A percentile compares a stretch with the other conserved stretches of the same genome.
phyloP scores from a whole-genome alignment of 805 yeast species.

The Clavispora santaluciae region DNA sequence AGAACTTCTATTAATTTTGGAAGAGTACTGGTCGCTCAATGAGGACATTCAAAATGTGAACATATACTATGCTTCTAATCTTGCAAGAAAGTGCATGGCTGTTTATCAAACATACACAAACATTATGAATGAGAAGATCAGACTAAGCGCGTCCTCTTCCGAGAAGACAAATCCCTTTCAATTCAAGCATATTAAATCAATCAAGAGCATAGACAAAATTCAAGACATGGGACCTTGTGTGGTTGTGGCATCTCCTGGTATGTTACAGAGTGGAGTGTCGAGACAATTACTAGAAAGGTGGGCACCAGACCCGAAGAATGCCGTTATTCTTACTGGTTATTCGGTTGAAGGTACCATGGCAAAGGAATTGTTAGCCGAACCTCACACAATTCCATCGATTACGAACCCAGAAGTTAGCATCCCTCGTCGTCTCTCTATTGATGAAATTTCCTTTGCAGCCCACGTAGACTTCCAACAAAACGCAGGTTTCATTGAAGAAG shows the following conservation, averaged over 20 bases:
- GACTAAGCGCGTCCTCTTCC: constrained; percentile 46
- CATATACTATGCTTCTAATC: constrained; percentile 84
- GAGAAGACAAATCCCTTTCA: constrained; percentile 71
- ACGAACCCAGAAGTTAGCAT: constrained; percentile 76
- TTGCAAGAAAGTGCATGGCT: constrained; percentile 95
- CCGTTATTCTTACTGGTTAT: constrained; percentile 89
- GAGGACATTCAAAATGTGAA: constrained; percentile 77
- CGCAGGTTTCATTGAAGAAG: constrained; percentile 81
- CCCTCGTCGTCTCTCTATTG: constrained; percentile 82
- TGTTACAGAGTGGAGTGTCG: constrained; percentile 95
- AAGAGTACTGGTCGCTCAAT: constrained; percentile 89
- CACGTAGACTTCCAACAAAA: constrained; percentile 97
- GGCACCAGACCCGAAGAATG: constrained; percentile 94
- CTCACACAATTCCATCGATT: constrained; percentile 80
- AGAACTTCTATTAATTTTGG: constrained; percentile 81
- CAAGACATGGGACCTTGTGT: constrained; percentile 96
- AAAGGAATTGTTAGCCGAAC: constrained; percentile 80
- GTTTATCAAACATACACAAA: constrained; percentile 94
- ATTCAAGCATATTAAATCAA: constrained; percentile 77
- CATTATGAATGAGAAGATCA: constrained; percentile 93
- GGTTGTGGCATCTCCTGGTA: constrained; percentile 95
- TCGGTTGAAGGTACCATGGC: constrained; percentile 99
- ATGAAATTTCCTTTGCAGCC: constrained; percentile 98
- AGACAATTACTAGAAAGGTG: constrained; percentile 88
- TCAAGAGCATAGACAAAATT: constrained; percentile 74